Evolutionary conservation across 108 stramenopile species (phyloP).

Genomic region (Poteriospumella lacustris): DNA sequence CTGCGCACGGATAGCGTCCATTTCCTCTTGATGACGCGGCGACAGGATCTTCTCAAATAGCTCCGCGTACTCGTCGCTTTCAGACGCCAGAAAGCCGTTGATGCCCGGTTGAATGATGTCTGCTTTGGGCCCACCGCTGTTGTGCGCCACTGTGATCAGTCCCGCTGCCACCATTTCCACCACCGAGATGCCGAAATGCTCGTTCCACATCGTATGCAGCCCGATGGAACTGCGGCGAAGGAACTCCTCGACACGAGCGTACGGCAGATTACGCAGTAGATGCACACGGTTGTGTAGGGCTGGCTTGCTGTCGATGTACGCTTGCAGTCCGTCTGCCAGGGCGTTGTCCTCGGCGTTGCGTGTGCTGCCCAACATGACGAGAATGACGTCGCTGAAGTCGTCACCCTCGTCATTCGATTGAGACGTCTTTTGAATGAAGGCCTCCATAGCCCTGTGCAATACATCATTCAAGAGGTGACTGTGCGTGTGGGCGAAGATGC

Average conservation of each 20-base stretch:
- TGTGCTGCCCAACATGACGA: slow-evolving; percentile 85
- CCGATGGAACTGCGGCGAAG: slow-evolving; percentile 72
- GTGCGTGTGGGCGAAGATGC: background rate
- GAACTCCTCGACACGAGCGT: slow-evolving; percentile 64
- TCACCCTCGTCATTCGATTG: background rate
- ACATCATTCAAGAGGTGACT: slow-evolving; percentile 52
- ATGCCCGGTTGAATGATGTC: slow-evolving; percentile 49
- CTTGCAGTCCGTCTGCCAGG: slow-evolving; percentile 61
- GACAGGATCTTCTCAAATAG: slow-evolving; percentile 32
- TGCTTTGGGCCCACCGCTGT: slow-evolving; percentile 85
- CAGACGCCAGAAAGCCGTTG: slow-evolving; percentile 43
- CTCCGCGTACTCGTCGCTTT: slow-evolving; percentile 43
- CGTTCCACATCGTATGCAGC: slow-evolving; percentile 99
- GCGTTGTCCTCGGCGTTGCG: slow-evolving; percentile 72
- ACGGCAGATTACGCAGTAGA: slow-evolving; percentile 83
- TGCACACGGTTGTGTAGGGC: slow-evolving; percentile 61
- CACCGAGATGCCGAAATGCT: slow-evolving; percentile 99
- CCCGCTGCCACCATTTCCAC: slow-evolving; percentile 99
- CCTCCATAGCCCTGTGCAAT: slow-evolving; percentile 34
- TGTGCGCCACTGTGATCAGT: slow-evolving; percentile 82
- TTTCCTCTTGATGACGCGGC: too few species aligned
- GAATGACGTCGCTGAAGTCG: slow-evolving; percentile 41
- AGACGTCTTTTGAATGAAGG: too few species aligned
- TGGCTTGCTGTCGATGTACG: slow-evolving; percentile 53
- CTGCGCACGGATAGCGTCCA: too few species aligned